These are phyloP conservation scores for Chimonanthus praecox DNA, from an alignment of 164 flowering plant genomes.

Conservation along the genomic window DNA sequence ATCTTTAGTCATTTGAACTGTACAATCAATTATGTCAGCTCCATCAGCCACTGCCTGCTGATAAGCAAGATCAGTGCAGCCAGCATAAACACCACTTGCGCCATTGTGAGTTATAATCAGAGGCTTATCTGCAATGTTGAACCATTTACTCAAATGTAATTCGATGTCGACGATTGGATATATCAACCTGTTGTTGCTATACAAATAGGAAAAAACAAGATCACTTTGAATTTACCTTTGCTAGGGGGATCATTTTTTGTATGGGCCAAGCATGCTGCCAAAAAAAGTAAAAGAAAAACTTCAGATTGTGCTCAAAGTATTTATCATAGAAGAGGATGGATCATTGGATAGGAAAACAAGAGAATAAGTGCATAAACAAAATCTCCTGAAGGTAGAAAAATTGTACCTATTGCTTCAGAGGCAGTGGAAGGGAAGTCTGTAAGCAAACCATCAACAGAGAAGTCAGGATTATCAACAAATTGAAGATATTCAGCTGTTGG, in stretches of 20 bases:
- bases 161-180: not conserved
- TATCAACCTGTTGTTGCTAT: not conserved
- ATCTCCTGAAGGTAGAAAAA: not conserved
- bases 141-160: not conserved
- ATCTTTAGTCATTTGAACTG: constrained; percentile 88
- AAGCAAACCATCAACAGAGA: constrained; percentile 82
- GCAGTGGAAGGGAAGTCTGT: constrained; percentile 92
- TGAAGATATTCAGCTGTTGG: constrained; percentile 69
- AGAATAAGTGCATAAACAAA: not conserved
- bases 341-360: too few species aligned
- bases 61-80: constrained; percentile 82
- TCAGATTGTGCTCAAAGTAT: too few species aligned
- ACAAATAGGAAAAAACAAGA: not conserved
- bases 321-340: too few species aligned
- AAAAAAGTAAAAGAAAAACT: not conserved
- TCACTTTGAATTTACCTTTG: constrained; percentile 31
- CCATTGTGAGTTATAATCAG: constrained; percentile 80
- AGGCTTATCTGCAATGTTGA: constrained; percentile 30
- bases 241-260: constrained; percentile 28
- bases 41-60: constrained; percentile 81
- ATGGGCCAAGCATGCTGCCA: constrained; percentile 70
- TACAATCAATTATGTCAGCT: constrained; percentile 85
- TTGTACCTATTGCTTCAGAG: constrained; percentile 65
- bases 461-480: constrained; percentile 58
- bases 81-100: constrained; percentile 84